Evolutionary conservation across 148 eudicot genomes (phyloP), one percentile per base, ranked within the genome.

Genomic region (Camellia sinensis): DNA sequence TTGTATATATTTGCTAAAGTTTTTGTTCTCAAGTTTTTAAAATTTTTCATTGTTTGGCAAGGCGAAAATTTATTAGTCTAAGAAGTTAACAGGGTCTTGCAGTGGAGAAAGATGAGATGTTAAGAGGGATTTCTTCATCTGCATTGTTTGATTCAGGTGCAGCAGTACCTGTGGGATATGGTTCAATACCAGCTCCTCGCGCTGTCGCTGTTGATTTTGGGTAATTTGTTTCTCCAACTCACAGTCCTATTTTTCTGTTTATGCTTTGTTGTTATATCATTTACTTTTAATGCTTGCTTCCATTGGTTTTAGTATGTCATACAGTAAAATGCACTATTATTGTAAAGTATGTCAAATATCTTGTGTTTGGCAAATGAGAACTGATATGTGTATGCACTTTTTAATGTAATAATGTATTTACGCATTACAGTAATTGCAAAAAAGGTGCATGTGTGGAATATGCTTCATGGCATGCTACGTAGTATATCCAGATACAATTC

Each of bases 71-170:
- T 56, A 44, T 43, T 48, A 72, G 72, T 79, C 84, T 88, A 81
- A 89, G 79, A 76, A 83, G 86, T 84, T 74, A 83, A 84, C 94
- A 94, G 98, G 98, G 97, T 87, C 93, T 94, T 86, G 98, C 97
- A 88, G 94, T 87, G 83, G 98, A 94, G 85, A 94, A 89, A 83
- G 94, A 92, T 79, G 97, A 94, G 79, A 88, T 88, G 29, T 79
- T 84, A 71, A 88, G 87, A 82, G 98, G 93, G 70, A 81, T 90
- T 67, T 81, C 97, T 83, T 85, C 95, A 65, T 85, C 87, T 57
- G 50, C 82, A 40, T 59, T 80, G 84, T 82, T 86, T 78, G 92
- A 88, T 90, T 83, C 91, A 74, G 77, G 85, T 77, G 80, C 82
- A 13, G 19, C 84, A 29, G 68, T 84, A 81, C 86, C 89, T 37